Percentiles rank a stretch among this genome's conserved stretches.
Evolutionary conservation across 306 rosid species (phyloP).

Genomic region (Casuarina equisetifolia): DNA sequence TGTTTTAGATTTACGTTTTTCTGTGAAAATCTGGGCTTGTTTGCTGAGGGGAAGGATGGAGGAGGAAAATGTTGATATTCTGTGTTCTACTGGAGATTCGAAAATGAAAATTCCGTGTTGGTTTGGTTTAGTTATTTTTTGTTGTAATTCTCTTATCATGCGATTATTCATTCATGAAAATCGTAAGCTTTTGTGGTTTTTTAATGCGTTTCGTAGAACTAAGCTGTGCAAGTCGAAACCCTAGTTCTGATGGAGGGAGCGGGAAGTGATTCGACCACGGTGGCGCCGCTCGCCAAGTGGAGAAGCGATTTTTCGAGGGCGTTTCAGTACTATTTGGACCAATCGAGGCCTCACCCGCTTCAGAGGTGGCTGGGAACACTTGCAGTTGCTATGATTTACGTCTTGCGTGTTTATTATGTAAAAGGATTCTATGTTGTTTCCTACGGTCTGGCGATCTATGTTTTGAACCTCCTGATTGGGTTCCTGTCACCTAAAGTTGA

Average conservation of each 20-base stretch:
- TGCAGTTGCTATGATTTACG: constrained; percentile 2
- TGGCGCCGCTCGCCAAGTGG: constrained; percentile 6
- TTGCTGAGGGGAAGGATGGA: background rate
- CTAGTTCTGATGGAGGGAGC: constrained; percentile 11
- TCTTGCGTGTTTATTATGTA: constrained; percentile 11
- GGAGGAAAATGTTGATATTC: background rate
- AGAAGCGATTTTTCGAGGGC: background rate
- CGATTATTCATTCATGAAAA: background rate
- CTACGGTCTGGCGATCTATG: constrained; percentile 14
- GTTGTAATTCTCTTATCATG: background rate
- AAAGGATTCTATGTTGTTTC: constrained; percentile 23
- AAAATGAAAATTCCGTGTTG: background rate
- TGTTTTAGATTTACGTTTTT: background rate
- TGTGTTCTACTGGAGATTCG: background rate
- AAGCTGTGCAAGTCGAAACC: background rate
- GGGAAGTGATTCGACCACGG: background rate
- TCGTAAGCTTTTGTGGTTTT: background rate
- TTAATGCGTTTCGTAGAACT: background rate
- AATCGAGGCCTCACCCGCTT: constrained; percentile 29
- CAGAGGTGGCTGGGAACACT: constrained; percentile 43
- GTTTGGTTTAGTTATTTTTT: background rate
- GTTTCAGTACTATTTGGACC: constrained; percentile 12
- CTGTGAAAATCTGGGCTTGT: background rate
- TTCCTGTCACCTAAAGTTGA: constrained; percentile 23
- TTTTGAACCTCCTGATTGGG: constrained; percentile 14